Evolutionary conservation across 805 yeast species (phyloP), one percentile per base, ranked within the genome.

Genomic region (Metschnikowia matae): DNA sequence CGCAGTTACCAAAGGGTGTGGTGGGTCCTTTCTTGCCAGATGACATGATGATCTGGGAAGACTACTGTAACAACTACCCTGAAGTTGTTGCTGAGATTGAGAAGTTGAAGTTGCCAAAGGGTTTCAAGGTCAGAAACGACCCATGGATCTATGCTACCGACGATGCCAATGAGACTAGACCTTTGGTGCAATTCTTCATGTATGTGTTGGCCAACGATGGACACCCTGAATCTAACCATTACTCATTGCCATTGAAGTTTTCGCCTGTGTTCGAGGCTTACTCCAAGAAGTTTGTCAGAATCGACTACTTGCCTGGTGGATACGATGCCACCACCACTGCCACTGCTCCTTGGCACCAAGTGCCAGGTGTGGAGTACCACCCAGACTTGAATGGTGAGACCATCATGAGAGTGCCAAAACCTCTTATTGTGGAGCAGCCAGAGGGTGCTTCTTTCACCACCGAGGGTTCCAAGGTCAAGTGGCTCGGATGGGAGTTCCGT

Each of bases 71-170:
- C 59, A 59, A 65, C 23, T 85, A 84, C 62, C 90, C 90, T 17
- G 52, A 61, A 2, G 82, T 85, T 53, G 55, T 65, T 53, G 87
- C 83, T 23, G 90, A 86, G 66, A 74, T 85, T 58, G 86, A 74
- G 51, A 84, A 85, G 65, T 74, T 85, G 67, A 75, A 81, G 56
- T 72, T 86, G 51, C 91, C 90, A 53, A 62, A 70, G 56, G 78
- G 62, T 64, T 78, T 65, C 70, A 63, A 65, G 34, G 83, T 84
- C 44, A 77, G 82, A 58, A 78, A 78, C 62, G 92, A 86, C 64
- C 89, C 91, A 48, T 87, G 96, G 95, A 87, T 86, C 78, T 86
- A 87, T 65, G 95, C 92, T 61, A 83, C 89, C 33, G 89, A 84
- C 63, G 83, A 82, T 59, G 70, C 79, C 44, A 69, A 76, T 52